Percentiles rank a stretch among this genome's conserved stretches.
phyloP scores from a whole-genome alignment of 805 yeast genomes.

The Yarrowia sp. region DNA sequence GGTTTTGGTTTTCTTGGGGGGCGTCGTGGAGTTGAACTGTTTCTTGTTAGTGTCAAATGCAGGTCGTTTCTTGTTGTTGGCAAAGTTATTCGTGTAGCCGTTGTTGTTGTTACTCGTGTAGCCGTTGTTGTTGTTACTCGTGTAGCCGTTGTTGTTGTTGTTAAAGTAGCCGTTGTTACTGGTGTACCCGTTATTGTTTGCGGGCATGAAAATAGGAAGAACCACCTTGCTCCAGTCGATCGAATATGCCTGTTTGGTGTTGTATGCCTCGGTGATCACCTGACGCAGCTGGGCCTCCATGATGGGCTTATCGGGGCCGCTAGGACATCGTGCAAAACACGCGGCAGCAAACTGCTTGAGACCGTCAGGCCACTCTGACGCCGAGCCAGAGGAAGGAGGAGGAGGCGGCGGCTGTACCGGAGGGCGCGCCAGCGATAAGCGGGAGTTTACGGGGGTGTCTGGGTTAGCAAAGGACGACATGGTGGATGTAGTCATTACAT shows the following conservation, averaged over 20 bases:
- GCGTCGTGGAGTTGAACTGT: constrained; percentile 28
- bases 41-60: constrained; percentile 38
- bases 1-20: constrained; percentile 25
- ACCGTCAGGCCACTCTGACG: constrained; percentile 60
- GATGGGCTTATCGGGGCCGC: constrained; percentile 50
- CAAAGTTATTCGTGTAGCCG: not conserved
- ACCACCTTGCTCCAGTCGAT: constrained; percentile 63
- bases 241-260: constrained; percentile 53
- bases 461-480: not conserved
- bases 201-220: constrained; percentile 53
- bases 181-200: constrained; percentile 17
- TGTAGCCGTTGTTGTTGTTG: constrained; percentile 13
- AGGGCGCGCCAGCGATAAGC: constrained; percentile 18
- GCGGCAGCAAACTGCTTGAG: constrained; percentile 59
- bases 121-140: not conserved
- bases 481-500: no score
- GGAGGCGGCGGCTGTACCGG: constrained; percentile 32
- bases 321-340: constrained; percentile 52
- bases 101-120: not conserved
- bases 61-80: constrained; percentile 13
- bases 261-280: constrained; percentile 59
- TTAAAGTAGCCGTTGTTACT: not conserved
- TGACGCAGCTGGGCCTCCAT: constrained; percentile 60
- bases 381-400: constrained; percentile 31
- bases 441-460: constrained; percentile 30